Base-by-base conservation (phyloP, 345 rosid genomes). In the Lumnitzera racemosa region DNA sequence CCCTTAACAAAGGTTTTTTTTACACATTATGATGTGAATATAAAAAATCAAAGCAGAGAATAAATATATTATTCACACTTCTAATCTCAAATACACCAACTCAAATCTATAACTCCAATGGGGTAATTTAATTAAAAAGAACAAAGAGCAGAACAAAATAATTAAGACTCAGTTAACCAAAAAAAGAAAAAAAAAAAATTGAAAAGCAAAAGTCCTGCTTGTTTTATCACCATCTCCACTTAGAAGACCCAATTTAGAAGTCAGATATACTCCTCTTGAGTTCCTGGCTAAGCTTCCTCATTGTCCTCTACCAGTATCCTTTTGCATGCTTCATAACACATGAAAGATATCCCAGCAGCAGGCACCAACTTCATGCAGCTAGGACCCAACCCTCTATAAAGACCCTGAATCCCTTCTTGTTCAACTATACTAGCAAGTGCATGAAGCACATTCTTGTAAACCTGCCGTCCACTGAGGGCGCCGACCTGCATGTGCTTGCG, bases 401-500 rank as follows among this genome's bases (percentile, higher is more conserved):
- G 71, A 61, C 99, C 97, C 0, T 54, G 80, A 23, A 94, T 56
- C 54, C 99, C 97, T 73, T 94, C 97, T n/a, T 74, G 71, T 72
- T 87, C 91, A 0, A 94, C 84, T 66, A 94, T 94, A 72, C 78
- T 78, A 12, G 85, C 78, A 3, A 94, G 84, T 47, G 97, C 99
- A 47, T 94, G 88, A 61, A 94, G 55, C 77, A 90, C 83, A 65
- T 87, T 81, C 74, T 66, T 89, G 85, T 94, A 94, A 17, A 91
- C 91, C 67, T 80, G 83, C 65, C 98, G 79, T 54, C 99, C 97
- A 12, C 85, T 78, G 55, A 94, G 72, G 0, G 99, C 96, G 55
- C 99, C 97, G 0, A 90, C 99, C 70, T 90, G 99, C 96, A 94
- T 94, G 61, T 87, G 99, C 81, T 94, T 94, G 20, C 99, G 87